These are phyloP conservation scores for Coleophoma cylindrospora DNA, from an alignment of 2,329 filamentous ascomycete genomes.

Conservation along the genomic window DNA sequence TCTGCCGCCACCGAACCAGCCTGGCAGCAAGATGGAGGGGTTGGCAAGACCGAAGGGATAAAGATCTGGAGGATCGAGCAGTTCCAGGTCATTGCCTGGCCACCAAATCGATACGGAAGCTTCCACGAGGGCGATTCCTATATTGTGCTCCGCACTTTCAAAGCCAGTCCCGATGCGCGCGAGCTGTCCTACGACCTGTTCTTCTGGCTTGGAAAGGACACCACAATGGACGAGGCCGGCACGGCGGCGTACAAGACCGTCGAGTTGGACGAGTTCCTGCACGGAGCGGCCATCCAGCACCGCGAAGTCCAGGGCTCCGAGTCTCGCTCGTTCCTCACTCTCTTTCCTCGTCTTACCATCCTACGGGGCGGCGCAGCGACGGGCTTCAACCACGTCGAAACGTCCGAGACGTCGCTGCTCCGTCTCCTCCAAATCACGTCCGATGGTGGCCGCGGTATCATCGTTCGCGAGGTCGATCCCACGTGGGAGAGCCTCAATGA, in stretches of 20 bases:
- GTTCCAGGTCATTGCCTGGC: constrained; percentile 60
- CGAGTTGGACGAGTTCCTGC: constrained; percentile 63
- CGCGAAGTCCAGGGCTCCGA: constrained; percentile 56
- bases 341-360: constrained; percentile 58
- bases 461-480: constrained; percentile 61
- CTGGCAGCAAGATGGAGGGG: constrained; percentile 51
- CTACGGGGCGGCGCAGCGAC: constrained; percentile 54
- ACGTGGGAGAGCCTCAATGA: constrained; percentile 59
- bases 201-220: constrained; percentile 65
- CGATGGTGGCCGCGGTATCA: constrained; percentile 40
- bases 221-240: constrained; percentile 63
- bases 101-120: constrained; percentile 47
- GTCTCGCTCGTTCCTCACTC: constrained; percentile 47
- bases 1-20: constrained; percentile 61
- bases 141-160: constrained; percentile 57
- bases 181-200: constrained; percentile 59
- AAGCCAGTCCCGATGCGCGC: constrained; percentile 39
- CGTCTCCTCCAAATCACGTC: constrained; percentile 54
- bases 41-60: constrained; percentile 50
- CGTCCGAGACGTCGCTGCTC: constrained; percentile 43
- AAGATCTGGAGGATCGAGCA: constrained; percentile 63
- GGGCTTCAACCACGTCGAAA: constrained; percentile 60
- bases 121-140: constrained; percentile 68
- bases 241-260: constrained; percentile 68
- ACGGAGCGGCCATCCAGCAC: constrained; percentile 57